Percentiles rank a stretch among this genome's conserved stretches.
phyloP scores from a whole-genome alignment of 2,329 filamentous ascomycete genomes.

The Sporothrix brasiliensis region DNA sequence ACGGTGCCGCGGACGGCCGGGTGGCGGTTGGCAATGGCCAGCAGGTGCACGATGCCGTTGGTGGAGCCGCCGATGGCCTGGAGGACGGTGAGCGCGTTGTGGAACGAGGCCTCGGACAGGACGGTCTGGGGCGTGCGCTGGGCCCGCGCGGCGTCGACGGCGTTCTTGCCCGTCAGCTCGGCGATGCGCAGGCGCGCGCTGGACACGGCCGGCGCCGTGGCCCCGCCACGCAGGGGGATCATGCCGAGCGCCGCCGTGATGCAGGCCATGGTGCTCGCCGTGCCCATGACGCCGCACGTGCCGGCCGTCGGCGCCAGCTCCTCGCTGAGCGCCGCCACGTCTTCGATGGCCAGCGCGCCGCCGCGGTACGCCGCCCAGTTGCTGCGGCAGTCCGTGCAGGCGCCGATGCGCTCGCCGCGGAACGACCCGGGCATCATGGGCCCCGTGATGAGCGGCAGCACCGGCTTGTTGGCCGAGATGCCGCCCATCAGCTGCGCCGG shows the following conservation, averaged over 20 bases:
- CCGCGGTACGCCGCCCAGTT: constrained; percentile 73
- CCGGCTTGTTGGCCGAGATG: constrained; percentile 72
- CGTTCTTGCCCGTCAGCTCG: constrained; percentile 68
- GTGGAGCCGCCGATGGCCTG: constrained; percentile 82
- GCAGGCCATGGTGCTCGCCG: constrained; percentile 87
- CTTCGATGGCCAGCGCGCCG: constrained; percentile 69
- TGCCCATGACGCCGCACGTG: constrained; percentile 90
- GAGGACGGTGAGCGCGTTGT: constrained; percentile 83
- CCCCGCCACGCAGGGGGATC: constrained; percentile 69
- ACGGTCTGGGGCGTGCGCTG: constrained; percentile 70
- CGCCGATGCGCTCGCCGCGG: constrained; percentile 65
- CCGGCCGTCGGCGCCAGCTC: constrained; percentile 74
- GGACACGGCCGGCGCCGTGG: constrained; percentile 76
- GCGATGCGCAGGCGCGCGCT: constrained; percentile 81
- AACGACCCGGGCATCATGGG: constrained; percentile 74
- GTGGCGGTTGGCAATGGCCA: constrained; percentile 77
- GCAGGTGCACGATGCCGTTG: constrained; percentile 82
- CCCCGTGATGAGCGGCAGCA: constrained; percentile 69
- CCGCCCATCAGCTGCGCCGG: constrained; percentile 76
- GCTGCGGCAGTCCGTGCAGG: constrained; percentile 74
- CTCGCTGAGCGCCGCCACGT: constrained; percentile 70
- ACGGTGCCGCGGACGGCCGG: constrained; percentile 66
- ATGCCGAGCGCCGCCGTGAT: constrained; percentile 82
- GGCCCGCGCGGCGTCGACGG: constrained; percentile 67
- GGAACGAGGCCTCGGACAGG: constrained; percentile 73